These are phyloP conservation scores for Fusarium sambucinum DNA, from an alignment of 2,329 filamentous ascomycete genomes.

Conservation along the genomic window DNA sequence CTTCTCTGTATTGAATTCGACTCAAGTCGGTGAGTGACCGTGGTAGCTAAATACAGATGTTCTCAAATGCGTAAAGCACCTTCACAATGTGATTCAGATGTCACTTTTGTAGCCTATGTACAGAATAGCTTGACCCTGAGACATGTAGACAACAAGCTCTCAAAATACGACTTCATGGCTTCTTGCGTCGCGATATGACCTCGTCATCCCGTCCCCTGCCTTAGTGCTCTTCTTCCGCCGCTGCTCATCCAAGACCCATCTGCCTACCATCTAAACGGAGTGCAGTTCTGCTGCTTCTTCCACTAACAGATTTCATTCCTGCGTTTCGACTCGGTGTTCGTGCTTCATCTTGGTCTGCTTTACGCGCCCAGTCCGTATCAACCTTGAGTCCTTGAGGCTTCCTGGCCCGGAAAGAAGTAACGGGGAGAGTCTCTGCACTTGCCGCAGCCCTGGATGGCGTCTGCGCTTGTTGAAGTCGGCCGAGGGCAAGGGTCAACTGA, in stretches of 20 bases:
- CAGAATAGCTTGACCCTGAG: conserved; percentile 14
- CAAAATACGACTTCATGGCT: conserved; percentile 4
- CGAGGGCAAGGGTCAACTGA: conserved; percentile 29
- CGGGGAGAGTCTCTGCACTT: conserved; percentile 1
- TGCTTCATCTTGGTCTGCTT: conserved; percentile 36
- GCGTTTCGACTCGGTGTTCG: conserved; percentile 29
- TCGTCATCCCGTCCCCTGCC: conserved; percentile 27
- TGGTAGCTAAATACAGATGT: conserved; percentile 9
- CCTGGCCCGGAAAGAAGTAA: conserved; percentile 40
- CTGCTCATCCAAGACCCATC: conserved; percentile 19
- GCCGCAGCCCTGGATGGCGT: conserved; percentile 12
- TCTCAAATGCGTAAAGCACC: conserved; percentile 4
- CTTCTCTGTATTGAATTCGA: neutral
- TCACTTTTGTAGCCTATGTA: conserved; percentile 1
- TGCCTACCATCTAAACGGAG: conserved; percentile 37
- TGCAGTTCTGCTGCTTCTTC: conserved; percentile 30
- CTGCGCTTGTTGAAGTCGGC: conserved; percentile 18
- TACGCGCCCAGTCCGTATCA: conserved; percentile 44
- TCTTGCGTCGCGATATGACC: conserved; percentile 27
- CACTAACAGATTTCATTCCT: conserved; percentile 10
- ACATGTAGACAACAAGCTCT: conserved; percentile 8
- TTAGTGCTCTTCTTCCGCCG: conserved; percentile 10
- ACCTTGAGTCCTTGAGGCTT: conserved; percentile 45
- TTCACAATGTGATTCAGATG: conserved; percentile 1
- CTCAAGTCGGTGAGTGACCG: neutral